phyloP scores from a whole-genome alignment of 1,139 yeast genomes.

The Candida sanyaensis region DNA sequence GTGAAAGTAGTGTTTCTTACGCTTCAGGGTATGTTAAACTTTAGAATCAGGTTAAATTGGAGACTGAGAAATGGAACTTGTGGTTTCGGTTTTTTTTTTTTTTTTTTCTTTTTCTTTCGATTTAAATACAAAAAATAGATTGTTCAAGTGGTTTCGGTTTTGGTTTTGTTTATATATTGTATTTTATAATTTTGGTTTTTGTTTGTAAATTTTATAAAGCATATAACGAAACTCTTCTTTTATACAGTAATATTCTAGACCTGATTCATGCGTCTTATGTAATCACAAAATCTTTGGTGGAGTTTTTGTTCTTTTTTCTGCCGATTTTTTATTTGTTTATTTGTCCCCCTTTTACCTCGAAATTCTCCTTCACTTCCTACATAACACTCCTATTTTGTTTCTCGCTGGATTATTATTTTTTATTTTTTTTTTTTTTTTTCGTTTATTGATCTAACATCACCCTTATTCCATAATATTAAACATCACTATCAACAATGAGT shows the following conservation, averaged over 20 bases:
- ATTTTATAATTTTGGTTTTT: too few species aligned
- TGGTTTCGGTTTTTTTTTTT: not conserved
- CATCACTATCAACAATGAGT: slow-evolving; percentile 28
- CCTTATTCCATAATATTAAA: not conserved
- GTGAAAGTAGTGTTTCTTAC: slow-evolving; percentile 86
- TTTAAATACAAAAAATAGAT: not conserved
- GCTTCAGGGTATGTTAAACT: slow-evolving; percentile 70
- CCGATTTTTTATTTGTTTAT: not conserved
- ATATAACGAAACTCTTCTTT: too few species aligned
- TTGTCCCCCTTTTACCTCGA: not conserved
- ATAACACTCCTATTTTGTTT: not conserved
- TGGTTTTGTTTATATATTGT: not conserved
- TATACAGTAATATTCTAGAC: too few species aligned
- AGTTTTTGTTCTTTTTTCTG: not conserved
- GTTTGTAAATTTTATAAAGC: too few species aligned
- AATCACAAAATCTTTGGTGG: not conserved
- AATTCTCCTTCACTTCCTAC: not conserved
- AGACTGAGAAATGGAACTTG: too few species aligned
- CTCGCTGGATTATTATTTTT: slow-evolving; percentile 1
- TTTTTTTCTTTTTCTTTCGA: not conserved
- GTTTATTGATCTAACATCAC: too few species aligned
- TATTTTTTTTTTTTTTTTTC: too few species aligned
- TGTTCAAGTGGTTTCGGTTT: not conserved
- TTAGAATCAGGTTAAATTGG: not conserved
- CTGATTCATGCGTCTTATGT: not conserved